phyloP scores from a whole-genome alignment of 2,329 filamentous ascomycete genomes.

The Fusarium sp. region DNA sequence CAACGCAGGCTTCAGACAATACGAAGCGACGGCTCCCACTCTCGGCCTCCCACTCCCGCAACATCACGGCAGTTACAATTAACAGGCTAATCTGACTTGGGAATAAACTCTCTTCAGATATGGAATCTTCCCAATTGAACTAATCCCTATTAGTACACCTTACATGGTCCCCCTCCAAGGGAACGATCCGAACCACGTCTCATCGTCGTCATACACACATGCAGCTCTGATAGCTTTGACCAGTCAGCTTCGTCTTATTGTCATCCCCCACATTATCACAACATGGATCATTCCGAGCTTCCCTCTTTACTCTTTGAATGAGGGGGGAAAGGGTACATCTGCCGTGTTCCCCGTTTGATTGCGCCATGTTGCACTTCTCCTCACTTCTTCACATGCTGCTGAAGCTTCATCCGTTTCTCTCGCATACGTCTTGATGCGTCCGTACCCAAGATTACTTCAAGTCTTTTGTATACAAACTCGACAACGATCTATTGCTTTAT shows the following conservation, averaged over 20 bases:
- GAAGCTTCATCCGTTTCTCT: constrained; percentile 5
- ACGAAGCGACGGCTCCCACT: not conserved
- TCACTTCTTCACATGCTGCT: constrained; percentile 9
- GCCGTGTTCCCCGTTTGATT: constrained; percentile 7
- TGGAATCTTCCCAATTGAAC: not conserved
- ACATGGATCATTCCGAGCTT: constrained; percentile 34
- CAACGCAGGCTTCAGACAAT: too few species aligned
- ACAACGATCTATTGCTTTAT: constrained; percentile 17
- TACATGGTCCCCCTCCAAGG: not conserved
- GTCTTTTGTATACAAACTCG: constrained; percentile 25
- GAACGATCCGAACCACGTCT: not conserved
- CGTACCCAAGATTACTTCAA: constrained; percentile 19
- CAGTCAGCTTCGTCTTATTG: constrained; percentile 37
- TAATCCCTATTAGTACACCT: not conserved
- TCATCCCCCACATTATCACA: constrained; percentile 42
- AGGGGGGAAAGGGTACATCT: constrained; percentile 3
- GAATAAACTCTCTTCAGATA: not conserved
- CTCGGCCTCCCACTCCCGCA: not conserved
- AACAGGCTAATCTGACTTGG: not conserved
- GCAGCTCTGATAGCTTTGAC: constrained; percentile 19
- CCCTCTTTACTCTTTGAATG: constrained; percentile 6
- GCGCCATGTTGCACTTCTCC: constrained; percentile 27
- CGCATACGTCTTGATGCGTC: constrained; percentile 34
- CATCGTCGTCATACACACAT: constrained; percentile 34
- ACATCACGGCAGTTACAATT: not conserved